A percentile compares a stretch with the other conserved stretches of the same genome.
phyloP scores from a whole-genome alignment of 345 rosid species.

The Nephelium lappaceum region DNA sequence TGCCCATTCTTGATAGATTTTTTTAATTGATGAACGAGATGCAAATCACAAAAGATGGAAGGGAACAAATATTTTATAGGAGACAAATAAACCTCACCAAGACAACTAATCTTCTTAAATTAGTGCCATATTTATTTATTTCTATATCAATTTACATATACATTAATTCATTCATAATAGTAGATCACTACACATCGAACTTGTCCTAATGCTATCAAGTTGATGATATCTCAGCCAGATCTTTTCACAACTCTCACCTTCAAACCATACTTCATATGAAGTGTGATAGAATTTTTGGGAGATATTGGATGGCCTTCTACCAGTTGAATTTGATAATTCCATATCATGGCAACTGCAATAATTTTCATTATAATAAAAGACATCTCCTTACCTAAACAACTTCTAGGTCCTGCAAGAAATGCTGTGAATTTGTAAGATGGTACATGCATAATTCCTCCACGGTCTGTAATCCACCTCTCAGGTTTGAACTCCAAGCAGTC shows the following conservation, averaged over 20 bases:
- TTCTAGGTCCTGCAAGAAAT: constrained; percentile 32
- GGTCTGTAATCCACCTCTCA: constrained; percentile 33
- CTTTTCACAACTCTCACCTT: neutral
- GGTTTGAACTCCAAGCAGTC: constrained; percentile 37
- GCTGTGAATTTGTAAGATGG: constrained; percentile 29
- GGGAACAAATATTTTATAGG: too few relatives aligned
- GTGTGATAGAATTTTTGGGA: constrained; percentile 11
- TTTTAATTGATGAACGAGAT: too few relatives aligned
- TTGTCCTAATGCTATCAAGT: too few relatives aligned
- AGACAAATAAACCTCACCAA: too few relatives aligned
- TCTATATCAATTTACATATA: too few relatives aligned
- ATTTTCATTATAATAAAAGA: constrained; percentile 26
- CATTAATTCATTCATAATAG: too few relatives aligned
- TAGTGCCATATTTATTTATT: too few relatives aligned
- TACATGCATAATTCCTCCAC: constrained; percentile 21
- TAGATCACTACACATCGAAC: too few relatives aligned
- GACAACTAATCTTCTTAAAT: too few relatives aligned
- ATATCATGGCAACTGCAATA: neutral
- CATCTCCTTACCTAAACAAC: constrained; percentile 29
- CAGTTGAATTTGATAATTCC: constrained; percentile 9
- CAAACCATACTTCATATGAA: constrained; percentile 23
- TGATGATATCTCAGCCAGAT: neutral
- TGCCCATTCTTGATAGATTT: too few relatives aligned
- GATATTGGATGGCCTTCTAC: constrained; percentile 8
- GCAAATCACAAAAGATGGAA: too few relatives aligned